Evolutionary conservation across 306 rosid species (phyloP), one percentile per base, ranked within the genome.

Genomic region (Begonia loranthoides): DNA sequence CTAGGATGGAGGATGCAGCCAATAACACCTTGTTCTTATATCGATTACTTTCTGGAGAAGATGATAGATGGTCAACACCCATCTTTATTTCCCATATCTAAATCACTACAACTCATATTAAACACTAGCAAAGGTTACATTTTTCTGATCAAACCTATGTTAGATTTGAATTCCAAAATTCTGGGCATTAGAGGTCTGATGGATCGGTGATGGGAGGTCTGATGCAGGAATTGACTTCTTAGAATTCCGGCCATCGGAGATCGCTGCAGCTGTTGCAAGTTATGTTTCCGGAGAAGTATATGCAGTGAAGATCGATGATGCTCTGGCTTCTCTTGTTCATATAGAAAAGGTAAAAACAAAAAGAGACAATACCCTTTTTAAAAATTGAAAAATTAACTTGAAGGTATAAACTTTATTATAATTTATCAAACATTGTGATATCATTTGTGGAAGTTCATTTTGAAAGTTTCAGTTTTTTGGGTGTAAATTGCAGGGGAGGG

Each of bases 231-330:
- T 78, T 68, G 81, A 87, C 66, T 83, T 87, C 75, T 80, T 87
- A 83, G 92, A 87, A 56, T 83, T 78, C 73, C 70, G 45, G 58
- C 81, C 96, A 51, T 87, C 94, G 55, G 96, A 87, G 67, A 79
- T 87, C 14, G 96, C 92, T 22, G 80, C 87, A 39, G 84, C 92
- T 6, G 87, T 72, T 52, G 93, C 94, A 59, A 71, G 84, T 60
- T 76, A 58, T 52, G 66, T 73, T 62, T 66, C 75, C 49, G 62
- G 73, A 51, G 80, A 71, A 51, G 43, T 58, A 15, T 72, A 72
- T 68, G 55, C 57, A 58, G 65, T 33, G 45, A 81, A 70, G 56
- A 54, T 70, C 13, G 74, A 74, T 13, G 57, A 68, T 41, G 76
- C 68, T 70, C 55, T 74, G 15, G 17, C 80, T 55, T 69, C 76